Evolutionary conservation across 306 rosid genomes (phyloP), one percentile per base, ranked within the genome.

Genomic region (Cucurbita pepo): DNA sequence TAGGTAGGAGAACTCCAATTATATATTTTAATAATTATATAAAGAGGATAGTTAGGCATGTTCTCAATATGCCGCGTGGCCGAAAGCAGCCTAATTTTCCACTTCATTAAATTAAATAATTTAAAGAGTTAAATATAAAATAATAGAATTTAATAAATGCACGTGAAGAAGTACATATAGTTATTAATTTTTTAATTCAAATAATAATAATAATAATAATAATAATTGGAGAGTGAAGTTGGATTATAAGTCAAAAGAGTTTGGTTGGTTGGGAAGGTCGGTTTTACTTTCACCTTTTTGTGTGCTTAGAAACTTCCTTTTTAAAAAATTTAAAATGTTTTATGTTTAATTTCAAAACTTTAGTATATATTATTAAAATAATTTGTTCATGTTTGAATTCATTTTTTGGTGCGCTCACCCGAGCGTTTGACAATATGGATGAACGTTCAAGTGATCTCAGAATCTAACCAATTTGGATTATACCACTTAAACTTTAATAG

Each of bases 71-170:
- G 50, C 34, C 15, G 4, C 16, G 5, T 10, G 18, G 10, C 41
- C 41, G 70, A 63, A 63, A 63, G 52, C 41, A 40, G 52, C 70
- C 70, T 63, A 63, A 63, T 51, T 63, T 63, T 40, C 70, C 70
- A 63, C 30, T 41, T 37, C 22, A 37, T 8, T 7, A 16, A 15
- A 36, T 14, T 30, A 22, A 56, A 2, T 13, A 1, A 6, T 60
- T 60, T 12, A 12, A 5, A 6, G 8, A 58, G 4, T 58, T 30
- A 30, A 30, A 30, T 36, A 37, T 60, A 34, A 36, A 36, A 34
- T 3, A 36, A 1, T 60, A 41, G 67, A 60, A 60, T 34, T 58
- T 60, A 21, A 60, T 60, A 7, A 36, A 45, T 60, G n/a, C 67
- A 60, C 67, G 67, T 60, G 47, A 15, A 60, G 22, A 14, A 36